Evolutionary conservation across 2,329 filamentous ascomycete genomes (phyloP).

Genomic region (Rhynchosporium secalis): DNA sequence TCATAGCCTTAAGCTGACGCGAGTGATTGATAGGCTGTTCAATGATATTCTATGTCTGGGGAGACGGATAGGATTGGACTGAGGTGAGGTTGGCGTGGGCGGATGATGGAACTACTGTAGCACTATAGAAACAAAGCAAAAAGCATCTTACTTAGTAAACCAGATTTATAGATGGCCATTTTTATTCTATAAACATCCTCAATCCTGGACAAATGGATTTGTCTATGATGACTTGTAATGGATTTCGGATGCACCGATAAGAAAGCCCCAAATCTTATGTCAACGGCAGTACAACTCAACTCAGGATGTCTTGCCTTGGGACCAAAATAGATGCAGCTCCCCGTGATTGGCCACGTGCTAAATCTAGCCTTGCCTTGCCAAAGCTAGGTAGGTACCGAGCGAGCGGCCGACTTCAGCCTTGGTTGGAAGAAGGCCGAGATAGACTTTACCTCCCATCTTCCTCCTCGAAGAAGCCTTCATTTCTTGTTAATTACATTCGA

Average conservation of each 20-base stretch:
- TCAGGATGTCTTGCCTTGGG: not conserved
- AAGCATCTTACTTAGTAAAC: constrained; percentile 19
- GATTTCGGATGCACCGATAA: too few species aligned
- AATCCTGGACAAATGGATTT: too few species aligned
- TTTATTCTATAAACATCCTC: too few species aligned
- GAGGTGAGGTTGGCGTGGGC: not conserved
- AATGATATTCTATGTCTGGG: constrained; percentile 26
- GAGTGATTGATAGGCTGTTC: constrained; percentile 34
- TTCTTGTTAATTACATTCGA: not conserved
- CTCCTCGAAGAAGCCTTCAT: not conserved
- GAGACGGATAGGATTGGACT: constrained; percentile 8
- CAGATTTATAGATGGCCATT: too few species aligned
- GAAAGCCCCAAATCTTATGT: too few species aligned
- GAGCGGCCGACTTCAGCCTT: constrained; percentile 13
- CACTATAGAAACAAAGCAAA: constrained; percentile 19
- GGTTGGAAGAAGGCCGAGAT: constrained; percentile 13
- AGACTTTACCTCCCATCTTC: not conserved
- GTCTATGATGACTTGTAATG: too few species aligned
- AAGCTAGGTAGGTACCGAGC: not conserved
- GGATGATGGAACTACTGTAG: constrained; percentile 12
- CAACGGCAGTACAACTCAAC: too few species aligned
- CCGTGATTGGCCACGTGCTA: not conserved
- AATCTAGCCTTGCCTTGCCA: constrained; percentile 7
- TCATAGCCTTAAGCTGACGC: constrained; percentile 34
- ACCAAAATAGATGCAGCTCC: not conserved